A percentile compares a stretch with the other conserved stretches of the same genome.
phyloP scores from a whole-genome alignment of 2,329 filamentous ascomycete species.

The Paraphoma sp. region DNA sequence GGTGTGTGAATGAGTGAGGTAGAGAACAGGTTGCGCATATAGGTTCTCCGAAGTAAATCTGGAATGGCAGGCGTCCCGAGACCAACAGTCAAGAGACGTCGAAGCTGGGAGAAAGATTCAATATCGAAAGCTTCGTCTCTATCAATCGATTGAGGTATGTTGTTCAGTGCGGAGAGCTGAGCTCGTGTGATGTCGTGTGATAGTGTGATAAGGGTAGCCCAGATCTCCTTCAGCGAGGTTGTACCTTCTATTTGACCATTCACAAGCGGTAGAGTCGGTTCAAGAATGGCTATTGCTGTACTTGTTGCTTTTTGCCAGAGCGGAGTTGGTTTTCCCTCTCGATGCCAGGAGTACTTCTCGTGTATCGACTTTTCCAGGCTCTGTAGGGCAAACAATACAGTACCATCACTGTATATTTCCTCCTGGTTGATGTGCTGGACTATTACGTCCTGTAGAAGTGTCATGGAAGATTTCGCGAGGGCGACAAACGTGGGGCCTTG shows the following conservation, averaged over 20 bases:
- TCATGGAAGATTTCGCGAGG: conserved; percentile 82
- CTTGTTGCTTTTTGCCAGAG: conserved; percentile 84
- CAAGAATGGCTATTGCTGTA: conserved; percentile 71
- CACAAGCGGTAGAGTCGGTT: conserved; percentile 64
- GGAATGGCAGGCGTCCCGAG: conserved; percentile 72
- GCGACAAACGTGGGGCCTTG: conserved; percentile 82
- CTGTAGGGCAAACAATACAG: conserved; percentile 69
- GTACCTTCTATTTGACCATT: conserved; percentile 33
- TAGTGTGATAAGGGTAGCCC: conserved; percentile 59
- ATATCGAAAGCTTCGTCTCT: conserved; percentile 84
- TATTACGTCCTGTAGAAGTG: conserved; percentile 68
- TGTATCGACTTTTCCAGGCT: conserved; percentile 73
- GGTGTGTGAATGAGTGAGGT: conserved; percentile 81
- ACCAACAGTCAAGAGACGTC: conserved; percentile 74
- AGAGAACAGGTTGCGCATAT: conserved; percentile 77
- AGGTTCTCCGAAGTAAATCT: conserved; percentile 71
- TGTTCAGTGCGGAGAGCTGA: conserved; percentile 45
- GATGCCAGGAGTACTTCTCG: conserved; percentile 81
- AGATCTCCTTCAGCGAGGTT: conserved; percentile 61
- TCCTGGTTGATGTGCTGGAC: conserved; percentile 64
- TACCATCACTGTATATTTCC: conserved; percentile 74
- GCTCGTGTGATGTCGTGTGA: conserved; percentile 48
- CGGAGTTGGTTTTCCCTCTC: conserved; percentile 71
- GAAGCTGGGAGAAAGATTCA: conserved; percentile 71
- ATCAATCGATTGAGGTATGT: conserved; percentile 39